phyloP scores from a whole-genome alignment of 345 rosid species.

The Lepidium africanum region DNA sequence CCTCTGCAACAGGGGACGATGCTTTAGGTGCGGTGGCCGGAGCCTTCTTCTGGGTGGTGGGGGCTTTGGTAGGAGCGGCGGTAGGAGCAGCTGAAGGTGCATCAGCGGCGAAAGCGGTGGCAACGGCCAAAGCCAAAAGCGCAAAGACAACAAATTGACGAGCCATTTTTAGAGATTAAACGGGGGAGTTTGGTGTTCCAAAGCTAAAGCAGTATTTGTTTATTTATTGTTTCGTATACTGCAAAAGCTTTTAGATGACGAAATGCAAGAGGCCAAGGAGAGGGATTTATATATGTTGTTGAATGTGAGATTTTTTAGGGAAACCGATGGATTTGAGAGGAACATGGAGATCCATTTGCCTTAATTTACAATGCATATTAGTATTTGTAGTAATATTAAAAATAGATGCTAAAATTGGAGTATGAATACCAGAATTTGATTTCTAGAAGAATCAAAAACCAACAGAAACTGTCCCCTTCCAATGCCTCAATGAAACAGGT shows the following conservation, averaged over 20 bases:
- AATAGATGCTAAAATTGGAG: background rate
- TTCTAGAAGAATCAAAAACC: background rate
- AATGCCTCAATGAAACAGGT: too few relatives aligned
- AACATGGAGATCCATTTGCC: constrained; percentile 11
- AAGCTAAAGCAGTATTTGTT: constrained; percentile 25
- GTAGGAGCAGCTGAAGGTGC: constrained; percentile 25
- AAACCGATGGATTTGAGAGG: constrained; percentile 13
- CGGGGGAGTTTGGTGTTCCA: constrained; percentile 5
- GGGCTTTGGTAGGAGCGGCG: constrained; percentile 12
- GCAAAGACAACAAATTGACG: constrained; percentile 18
- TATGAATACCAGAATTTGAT: background rate
- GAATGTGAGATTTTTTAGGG: background rate
- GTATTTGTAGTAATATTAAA: background rate
- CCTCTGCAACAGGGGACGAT: constrained; percentile 23
- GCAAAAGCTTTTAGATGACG: constrained; percentile 27
- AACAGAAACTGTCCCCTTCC: too few relatives aligned
- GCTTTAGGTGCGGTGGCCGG: constrained; percentile 22
- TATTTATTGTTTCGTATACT: background rate
- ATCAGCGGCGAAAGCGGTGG: constrained; percentile 22
- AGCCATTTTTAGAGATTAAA: constrained; percentile 15
- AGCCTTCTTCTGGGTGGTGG: constrained; percentile 3
- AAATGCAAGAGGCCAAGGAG: background rate
- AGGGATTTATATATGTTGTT: background rate
- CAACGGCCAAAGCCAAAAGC: constrained; percentile 21
- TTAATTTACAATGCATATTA: background rate